These are phyloP conservation scores for Singerocomus rubriflavus DNA, from an alignment of 1,284 basidiomycete genomes.

Conservation along the genomic window DNA sequence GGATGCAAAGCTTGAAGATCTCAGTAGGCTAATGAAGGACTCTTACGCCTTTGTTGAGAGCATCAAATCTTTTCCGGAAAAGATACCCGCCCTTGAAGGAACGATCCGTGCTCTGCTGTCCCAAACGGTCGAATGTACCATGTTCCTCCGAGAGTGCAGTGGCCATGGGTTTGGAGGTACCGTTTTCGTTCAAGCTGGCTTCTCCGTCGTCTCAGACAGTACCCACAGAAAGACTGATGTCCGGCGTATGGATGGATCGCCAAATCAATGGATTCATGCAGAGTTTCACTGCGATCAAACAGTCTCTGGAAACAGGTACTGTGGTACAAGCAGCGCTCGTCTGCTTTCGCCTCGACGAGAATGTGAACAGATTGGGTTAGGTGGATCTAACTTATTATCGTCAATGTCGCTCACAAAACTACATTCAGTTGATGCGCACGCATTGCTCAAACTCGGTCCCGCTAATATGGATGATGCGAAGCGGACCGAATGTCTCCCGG, in stretches of 20 bases:
- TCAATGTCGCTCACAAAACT: conserved; percentile 3
- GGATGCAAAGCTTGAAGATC: conserved; percentile 23
- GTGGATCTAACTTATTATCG: neutral
- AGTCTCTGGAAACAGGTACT: conserved; percentile 24
- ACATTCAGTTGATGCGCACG: conserved; percentile 20
- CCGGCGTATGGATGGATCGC: conserved; percentile 21
- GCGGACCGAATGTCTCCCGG: conserved; percentile 28
- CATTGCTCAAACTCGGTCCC: conserved; percentile 24
- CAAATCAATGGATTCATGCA: conserved; percentile 21
- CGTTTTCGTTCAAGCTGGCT: neutral
- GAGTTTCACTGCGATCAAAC: conserved; percentile 27
- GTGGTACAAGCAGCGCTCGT: conserved; percentile 24
- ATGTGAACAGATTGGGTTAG: conserved; percentile 25
- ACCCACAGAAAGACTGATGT: conserved; percentile 14
- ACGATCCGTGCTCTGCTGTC: conserved; percentile 26
- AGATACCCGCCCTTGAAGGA: conserved; percentile 27
- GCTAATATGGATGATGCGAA: conserved; percentile 30
- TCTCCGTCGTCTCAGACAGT: neutral
- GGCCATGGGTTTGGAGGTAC: conserved; percentile 33
- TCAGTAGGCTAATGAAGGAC: conserved; percentile 28
- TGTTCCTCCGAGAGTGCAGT: conserved; percentile 35
- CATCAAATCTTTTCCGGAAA: conserved; percentile 27
- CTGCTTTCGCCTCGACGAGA: conserved; percentile 31
- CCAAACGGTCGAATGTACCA: conserved; percentile 35
- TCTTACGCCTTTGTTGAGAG: conserved; percentile 33